Evolutionary conservation across 1,139 yeast genomes (phyloP).

Genomic region (Taiozyma sp.): DNA sequence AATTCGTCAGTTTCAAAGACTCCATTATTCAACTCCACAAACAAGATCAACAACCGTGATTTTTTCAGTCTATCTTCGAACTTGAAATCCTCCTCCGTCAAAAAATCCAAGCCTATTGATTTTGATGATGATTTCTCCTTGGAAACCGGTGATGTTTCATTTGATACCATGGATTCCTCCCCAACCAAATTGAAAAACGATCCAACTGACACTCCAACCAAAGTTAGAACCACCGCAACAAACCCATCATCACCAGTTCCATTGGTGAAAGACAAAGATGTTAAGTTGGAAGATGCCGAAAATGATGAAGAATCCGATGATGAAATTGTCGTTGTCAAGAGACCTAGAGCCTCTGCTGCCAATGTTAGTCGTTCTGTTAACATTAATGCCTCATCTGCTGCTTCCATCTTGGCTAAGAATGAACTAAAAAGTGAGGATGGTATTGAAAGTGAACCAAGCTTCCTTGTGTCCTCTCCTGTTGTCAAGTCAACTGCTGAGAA

Average conservation of each 20-base stretch:
- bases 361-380: constrained; percentile 30
- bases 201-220: not conserved
- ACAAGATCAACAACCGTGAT: constrained; percentile 12
- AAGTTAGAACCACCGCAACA: constrained; percentile 3
- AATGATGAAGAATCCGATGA: constrained; percentile 29
- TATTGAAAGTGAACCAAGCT: constrained; percentile 5
- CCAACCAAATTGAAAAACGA: constrained; percentile 18
- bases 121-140: constrained; percentile 17
- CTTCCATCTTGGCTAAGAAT: constrained; percentile 2
- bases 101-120: constrained; percentile 7
- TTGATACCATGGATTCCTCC: constrained; percentile 22
- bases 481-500: constrained; percentile 37
- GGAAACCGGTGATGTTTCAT: constrained; percentile 18
- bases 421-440: constrained; percentile 9
- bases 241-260: not conserved
- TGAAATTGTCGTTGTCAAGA: constrained; percentile 31
- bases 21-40: constrained; percentile 17
- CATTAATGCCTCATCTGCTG: constrained; percentile 10
- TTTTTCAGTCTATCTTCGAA: constrained; percentile 9
- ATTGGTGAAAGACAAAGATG: constrained; percentile 14
- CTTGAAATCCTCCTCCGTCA: constrained; percentile 4
- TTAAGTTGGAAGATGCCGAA: constrained; percentile 3
- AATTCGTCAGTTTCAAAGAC: constrained; percentile 9
- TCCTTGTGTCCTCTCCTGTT: constrained; percentile 16
- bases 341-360: constrained; percentile 29